Conservation (phyloP, 345 rosid species). For the Cardamine resedifolia region DNA sequence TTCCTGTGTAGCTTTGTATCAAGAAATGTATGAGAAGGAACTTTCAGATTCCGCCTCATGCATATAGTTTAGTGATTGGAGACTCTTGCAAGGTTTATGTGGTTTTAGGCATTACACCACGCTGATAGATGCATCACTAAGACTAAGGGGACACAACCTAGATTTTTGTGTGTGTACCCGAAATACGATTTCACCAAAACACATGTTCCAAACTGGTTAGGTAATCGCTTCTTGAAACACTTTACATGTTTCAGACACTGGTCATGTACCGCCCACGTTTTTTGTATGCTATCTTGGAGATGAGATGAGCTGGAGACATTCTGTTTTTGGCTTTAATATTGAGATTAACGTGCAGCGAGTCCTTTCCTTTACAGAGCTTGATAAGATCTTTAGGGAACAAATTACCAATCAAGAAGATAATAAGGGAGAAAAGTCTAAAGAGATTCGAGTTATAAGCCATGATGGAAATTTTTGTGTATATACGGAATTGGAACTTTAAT, state of each 20-base stretch:
- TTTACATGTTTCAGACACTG: neutral
- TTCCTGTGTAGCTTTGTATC: neutral
- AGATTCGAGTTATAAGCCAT: conserved; percentile 20
- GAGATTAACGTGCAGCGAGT: neutral
- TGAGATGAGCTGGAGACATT: conserved; percentile 7
- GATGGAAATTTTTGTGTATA: conserved; percentile 2
- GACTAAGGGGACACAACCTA: neutral
- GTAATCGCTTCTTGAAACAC: neutral
- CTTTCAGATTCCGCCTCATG: neutral
- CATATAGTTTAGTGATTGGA: neutral
- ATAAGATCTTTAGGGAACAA: conserved; percentile 16
- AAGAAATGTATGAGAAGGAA: neutral
- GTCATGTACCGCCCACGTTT: conserved; percentile 2
- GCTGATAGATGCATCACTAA: neutral
- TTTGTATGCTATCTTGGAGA: neutral
- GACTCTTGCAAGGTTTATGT: neutral
- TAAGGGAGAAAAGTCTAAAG: neutral
- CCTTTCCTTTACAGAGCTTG: neutral
- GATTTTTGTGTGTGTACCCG: neutral
- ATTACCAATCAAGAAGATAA: conserved; percentile 20
- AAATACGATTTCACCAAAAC: conserved; percentile 2
- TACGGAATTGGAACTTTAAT: neutral
- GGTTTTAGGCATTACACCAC: neutral
- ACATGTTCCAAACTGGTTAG: neutral
- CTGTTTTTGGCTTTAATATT: neutral